These are phyloP conservation scores for Talaromyces proteolyticus DNA, from an alignment of 495 filamentous ascomycete species.

Conservation along the genomic window DNA sequence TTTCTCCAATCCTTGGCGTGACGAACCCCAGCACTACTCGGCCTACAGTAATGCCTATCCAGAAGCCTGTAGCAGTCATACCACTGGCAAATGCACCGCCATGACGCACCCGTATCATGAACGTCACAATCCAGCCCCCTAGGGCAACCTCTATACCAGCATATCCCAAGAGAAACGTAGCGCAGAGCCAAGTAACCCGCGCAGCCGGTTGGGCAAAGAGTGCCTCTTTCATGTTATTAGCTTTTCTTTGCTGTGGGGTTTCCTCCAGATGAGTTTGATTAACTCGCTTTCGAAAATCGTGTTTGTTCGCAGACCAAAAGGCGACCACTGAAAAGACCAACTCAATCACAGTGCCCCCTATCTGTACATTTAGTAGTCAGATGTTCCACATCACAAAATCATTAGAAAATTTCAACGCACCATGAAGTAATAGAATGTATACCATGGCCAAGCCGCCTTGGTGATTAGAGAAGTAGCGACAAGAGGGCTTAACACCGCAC, in stretches of 20 bases:
- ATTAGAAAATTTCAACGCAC: slow-evolving; percentile 13
- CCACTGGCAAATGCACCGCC: slow-evolving; percentile 50
- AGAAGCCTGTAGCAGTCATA: slow-evolving; percentile 61
- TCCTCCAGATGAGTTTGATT: slow-evolving; percentile 19
- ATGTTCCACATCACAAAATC: background rate
- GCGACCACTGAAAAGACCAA: slow-evolving; percentile 41
- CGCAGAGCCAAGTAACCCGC: slow-evolving; percentile 66
- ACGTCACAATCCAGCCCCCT: slow-evolving; percentile 65
- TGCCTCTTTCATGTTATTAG: slow-evolving; percentile 46
- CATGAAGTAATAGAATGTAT: slow-evolving; percentile 54
- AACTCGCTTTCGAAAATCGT: slow-evolving; percentile 48
- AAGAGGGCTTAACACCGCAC: slow-evolving; percentile 46
- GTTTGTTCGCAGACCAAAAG: slow-evolving; percentile 66
- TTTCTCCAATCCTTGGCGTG: slow-evolving; percentile 56
- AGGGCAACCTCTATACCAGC: slow-evolving; percentile 83
- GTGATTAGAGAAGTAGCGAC: slow-evolving; percentile 51
- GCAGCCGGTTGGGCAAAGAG: slow-evolving; percentile 40
- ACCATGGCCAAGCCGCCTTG: slow-evolving; percentile 44
- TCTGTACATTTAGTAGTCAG: slow-evolving; percentile 24
- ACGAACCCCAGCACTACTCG: slow-evolving; percentile 57
- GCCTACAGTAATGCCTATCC: slow-evolving; percentile 60
- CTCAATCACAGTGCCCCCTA: slow-evolving; percentile 60
- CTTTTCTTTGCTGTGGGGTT: slow-evolving; percentile 27
- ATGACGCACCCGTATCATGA: slow-evolving; percentile 55
- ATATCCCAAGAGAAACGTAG: slow-evolving; percentile 72